phyloP scores from a whole-genome alignment of 495 filamentous ascomycete species.

The Hypoxylon fuscum region DNA sequence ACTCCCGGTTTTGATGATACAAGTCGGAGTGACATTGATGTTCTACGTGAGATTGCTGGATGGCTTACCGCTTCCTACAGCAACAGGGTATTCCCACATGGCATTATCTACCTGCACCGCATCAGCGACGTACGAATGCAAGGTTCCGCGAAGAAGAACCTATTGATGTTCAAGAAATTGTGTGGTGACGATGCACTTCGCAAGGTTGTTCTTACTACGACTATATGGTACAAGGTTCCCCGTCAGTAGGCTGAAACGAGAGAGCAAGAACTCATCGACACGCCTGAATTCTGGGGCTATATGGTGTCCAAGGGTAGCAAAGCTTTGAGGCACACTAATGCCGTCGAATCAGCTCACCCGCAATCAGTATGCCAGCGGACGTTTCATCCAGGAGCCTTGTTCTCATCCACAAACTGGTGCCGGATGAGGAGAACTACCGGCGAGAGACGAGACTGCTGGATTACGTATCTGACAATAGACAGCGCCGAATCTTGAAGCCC shows the following conservation, averaged over 20 bases:
- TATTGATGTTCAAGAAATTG: slow-evolving; percentile 53
- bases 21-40: slow-evolving; percentile 49
- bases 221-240: slow-evolving; percentile 50
- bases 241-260: slow-evolving; percentile 15
- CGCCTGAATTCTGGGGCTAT: slow-evolving; percentile 45
- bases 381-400: no score
- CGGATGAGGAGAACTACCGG: no score
- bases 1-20: slow-evolving; percentile 64
- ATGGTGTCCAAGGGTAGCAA: slow-evolving; percentile 43
- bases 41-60: slow-evolving; percentile 49
- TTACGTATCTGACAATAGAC: no score
- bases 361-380: no score
- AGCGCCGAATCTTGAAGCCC: no score
- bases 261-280: slow-evolving; percentile 38
- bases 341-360: slow-evolving; percentile 37
- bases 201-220: slow-evolving; percentile 54
- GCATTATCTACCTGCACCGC: slow-evolving; percentile 56
- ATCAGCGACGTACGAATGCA: slow-evolving; percentile 50
- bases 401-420: no score
- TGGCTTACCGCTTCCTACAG: slow-evolving; percentile 44
- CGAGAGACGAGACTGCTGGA: no score
- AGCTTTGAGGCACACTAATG: slow-evolving; percentile 28
- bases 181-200: slow-evolving; percentile 50
- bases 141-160: slow-evolving; percentile 47
- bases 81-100: slow-evolving; percentile 36